Conservation (phyloP, 1,139 yeast species). For the Scheffersomyces illinoinensis region DNA sequence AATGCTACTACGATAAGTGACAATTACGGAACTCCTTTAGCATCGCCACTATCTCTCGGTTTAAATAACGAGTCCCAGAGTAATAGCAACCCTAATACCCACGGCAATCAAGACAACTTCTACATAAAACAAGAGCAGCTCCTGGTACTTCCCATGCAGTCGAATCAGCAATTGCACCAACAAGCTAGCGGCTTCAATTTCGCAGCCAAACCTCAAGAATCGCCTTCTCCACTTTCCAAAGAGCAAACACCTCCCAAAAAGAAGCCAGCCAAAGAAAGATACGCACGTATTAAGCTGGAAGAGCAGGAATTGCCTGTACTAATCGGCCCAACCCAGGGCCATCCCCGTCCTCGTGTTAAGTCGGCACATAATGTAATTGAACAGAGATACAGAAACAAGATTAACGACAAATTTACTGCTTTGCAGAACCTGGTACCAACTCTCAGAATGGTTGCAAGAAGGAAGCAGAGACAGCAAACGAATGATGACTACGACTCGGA, state of each 20-base stretch:
- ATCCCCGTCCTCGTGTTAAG: slow-evolving; percentile 20
- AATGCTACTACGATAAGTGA: neutral
- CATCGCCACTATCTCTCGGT: neutral
- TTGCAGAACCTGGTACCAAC: slow-evolving; percentile 46
- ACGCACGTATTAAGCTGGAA: neutral
- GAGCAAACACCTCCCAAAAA: neutral
- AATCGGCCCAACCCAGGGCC: neutral
- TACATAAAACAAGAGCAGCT: neutral
- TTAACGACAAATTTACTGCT: slow-evolving; percentile 44
- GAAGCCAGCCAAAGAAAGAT: neutral
- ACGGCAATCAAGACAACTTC: neutral
- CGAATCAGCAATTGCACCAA: neutral
- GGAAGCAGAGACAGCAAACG: slow-evolving; percentile 15
- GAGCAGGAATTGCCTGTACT: neutral
- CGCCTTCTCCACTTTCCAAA: neutral
- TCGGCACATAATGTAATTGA: slow-evolving; percentile 48
- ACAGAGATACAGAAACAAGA: slow-evolving; percentile 47
- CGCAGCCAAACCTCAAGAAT: neutral
- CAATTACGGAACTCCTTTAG: neutral
- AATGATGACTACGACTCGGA: slow-evolving; percentile 15
- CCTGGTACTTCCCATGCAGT: neutral
- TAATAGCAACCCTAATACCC: neutral
- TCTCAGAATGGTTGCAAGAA: slow-evolving; percentile 31
- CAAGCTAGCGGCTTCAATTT: neutral
- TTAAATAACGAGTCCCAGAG: neutral